phyloP scores from a whole-genome alignment of 768 basidiomycete species.

The Obba rivulosa region DNA sequence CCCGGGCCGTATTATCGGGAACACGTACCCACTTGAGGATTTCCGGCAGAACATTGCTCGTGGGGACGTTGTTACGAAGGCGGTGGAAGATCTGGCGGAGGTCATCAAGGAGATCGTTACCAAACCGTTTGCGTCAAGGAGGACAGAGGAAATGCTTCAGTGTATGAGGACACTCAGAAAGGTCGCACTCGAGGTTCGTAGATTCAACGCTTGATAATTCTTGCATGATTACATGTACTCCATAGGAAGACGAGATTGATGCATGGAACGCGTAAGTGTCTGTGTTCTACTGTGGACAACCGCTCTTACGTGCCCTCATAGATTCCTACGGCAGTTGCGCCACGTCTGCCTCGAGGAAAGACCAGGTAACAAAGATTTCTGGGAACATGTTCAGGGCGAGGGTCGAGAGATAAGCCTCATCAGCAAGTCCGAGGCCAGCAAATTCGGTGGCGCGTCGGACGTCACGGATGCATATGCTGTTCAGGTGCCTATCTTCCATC shows the following conservation, averaged over 20 bases:
- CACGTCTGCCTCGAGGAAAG: conserved; percentile 41
- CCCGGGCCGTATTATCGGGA: conserved; percentile 72
- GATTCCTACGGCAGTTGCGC: conserved; percentile 60
- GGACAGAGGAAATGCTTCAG: conserved; percentile 65
- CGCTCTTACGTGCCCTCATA: conserved; percentile 19
- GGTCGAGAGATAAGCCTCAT: conserved; percentile 60
- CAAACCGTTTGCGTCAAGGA: conserved; percentile 63
- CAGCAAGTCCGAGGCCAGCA: conserved; percentile 52
- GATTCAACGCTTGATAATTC: not conserved
- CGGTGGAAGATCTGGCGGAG: conserved; percentile 70
- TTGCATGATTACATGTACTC: not conserved
- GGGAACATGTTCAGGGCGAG: conserved; percentile 41
- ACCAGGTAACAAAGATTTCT: conserved; percentile 65
- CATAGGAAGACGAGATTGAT: conserved; percentile 76
- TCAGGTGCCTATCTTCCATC: conserved; percentile 48
- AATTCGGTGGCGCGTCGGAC: conserved; percentile 50
- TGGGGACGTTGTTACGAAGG: conserved; percentile 81
- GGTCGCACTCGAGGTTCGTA: conserved; percentile 55
- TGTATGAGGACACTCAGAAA: conserved; percentile 67
- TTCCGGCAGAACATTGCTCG: conserved; percentile 65
- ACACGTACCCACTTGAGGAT: conserved; percentile 67
- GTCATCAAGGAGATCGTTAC: conserved; percentile 69
- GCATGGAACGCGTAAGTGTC: conserved; percentile 67
- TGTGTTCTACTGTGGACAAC: not conserved
- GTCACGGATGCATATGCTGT: conserved; percentile 51